Percentiles rank a stretch among this genome's conserved stretches.
Conservation (phyloP, 768 basidiomycete species). For the Lanmaoa pseudosensibilis region DNA sequence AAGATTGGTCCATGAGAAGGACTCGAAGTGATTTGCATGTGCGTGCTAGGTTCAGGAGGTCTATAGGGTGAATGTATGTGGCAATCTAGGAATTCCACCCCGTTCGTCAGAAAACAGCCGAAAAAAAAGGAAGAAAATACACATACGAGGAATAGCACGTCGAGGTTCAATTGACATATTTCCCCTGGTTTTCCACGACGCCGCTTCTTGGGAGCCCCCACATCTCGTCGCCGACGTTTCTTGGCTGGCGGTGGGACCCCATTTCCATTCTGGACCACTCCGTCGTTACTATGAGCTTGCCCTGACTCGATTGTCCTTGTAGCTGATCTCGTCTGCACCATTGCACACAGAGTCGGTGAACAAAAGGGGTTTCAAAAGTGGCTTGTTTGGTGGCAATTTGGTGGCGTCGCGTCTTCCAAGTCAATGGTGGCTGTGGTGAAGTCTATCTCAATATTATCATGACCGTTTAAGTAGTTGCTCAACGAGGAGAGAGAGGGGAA, state of each 20-base stretch:
- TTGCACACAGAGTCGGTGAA: background rate
- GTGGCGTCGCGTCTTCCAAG: background rate
- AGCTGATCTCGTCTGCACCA: background rate
- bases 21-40: constrained; percentile 38
- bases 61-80: constrained; percentile 36
- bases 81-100: constrained; percentile 37
- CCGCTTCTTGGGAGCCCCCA: background rate
- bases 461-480: no score
- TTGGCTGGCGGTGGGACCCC: background rate
- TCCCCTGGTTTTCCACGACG: background rate
- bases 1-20: constrained; percentile 33
- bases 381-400: no score
- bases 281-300: no score
- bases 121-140: background rate
- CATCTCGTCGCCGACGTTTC: background rate
- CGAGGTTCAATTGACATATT: constrained; percentile 16
- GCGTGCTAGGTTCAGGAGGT: constrained; percentile 35
- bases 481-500: no score
- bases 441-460: no score
- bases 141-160: constrained; percentile 19
- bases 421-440: background rate
- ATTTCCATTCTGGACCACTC: background rate
- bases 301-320: background rate
- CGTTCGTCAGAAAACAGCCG: background rate
- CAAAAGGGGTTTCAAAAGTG: no score